Base-by-base conservation (phyloP, 805 yeast genomes). In the Starmerella scarabaei region DNA sequence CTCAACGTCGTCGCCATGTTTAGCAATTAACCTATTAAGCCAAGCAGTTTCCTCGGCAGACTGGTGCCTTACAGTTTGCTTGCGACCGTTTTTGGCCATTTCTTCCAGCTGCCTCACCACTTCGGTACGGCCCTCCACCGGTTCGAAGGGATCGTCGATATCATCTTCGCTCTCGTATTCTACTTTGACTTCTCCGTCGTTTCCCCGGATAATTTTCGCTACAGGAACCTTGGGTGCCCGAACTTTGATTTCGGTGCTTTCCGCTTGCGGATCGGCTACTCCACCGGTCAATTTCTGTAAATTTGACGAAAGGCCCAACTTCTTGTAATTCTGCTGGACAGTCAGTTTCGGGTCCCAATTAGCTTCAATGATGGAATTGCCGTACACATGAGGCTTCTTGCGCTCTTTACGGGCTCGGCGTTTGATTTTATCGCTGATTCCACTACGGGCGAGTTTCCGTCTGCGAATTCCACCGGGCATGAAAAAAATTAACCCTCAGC, bases 341-440 rank as follows among this genome's bases (percentile, higher is more conserved):
- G 97, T 86, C 41, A 78, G 66, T 11, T 72, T 70, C 43, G 75
- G 71, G 61, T 91, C 94, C 98, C 98, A 91, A 59, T 85, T 72
- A 26, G 75, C 81, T 4, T 84, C 93, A 47, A 91, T 80, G 47
- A 91, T 72, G 2, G 93, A 81, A 55, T 84, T 83, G 0, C 81
- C 68, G 35, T 68, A 68, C 24, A 81, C 73, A 45, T 75, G 75
- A 43, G 77, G 64, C 50, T 77, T 69, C 56, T 80, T 71, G 51
- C 75, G 77, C 53, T 71, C 74, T 55, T 82, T 75, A 54, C 80
- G 58, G 49, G 76, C 69, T 58, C 91, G 71, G 23, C 91, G 74
- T 51, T 71, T 73, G 61, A 80, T 83, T 50, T 67, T 65, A 46
- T 75, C 71, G 42, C 83, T 71, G 29, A 36, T 41, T 6, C 49